Base-by-base conservation (phyloP, 2,329 filamentous ascomycete genomes). In the Trichoderma arundinaceum region DNA sequence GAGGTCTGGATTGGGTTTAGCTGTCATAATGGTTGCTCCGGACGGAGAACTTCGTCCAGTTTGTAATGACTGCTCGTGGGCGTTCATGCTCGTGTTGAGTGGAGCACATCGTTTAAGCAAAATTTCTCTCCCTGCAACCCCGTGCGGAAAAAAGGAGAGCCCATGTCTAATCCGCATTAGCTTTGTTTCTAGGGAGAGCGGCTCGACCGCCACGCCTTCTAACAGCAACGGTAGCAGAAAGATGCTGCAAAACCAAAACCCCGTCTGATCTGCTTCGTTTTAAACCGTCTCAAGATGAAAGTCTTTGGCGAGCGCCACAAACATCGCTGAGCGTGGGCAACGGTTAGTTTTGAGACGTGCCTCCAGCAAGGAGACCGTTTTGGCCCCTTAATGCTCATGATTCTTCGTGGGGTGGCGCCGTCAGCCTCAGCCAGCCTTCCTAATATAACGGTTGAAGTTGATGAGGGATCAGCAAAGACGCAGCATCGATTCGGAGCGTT, bases 11-110 rank as follows among this genome's bases (percentile, higher is more conserved):
- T 52, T 62, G 58, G 17, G 58, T 17, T 33, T 52, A 53, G 58
- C 48, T 10, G n/a, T 35, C 15, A 33, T 22, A 15, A 44, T 57
- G 54, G 19, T 44, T 57, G 53, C 57, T 60, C 44, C 12, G 19
- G n/a, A 51, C 35, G 46, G 57, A 49, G 57, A 44, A 39, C 44
- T 49, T 60, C 2, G 43, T 60, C 33, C 44, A 60, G 46, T 44
- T 13, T 28, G 35, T 41, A 39, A 51, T 41, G 38, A 54, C 49
- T 38, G 49, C 39, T 46, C 39, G 60, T 53, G 60, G 60, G 49
- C 39, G 49, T 63, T 63, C 60, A 63, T 63, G 60, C 60, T 54
- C 60, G 60, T 63, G 48, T 63, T 53, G 38, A 63, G 60, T 63
- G 60, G 60, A 63, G 60, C 35, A 22, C 38, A 17, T 46, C 39